phyloP scores from a whole-genome alignment of 78 protist species.

The Dictyostelium capitatum region DNA sequence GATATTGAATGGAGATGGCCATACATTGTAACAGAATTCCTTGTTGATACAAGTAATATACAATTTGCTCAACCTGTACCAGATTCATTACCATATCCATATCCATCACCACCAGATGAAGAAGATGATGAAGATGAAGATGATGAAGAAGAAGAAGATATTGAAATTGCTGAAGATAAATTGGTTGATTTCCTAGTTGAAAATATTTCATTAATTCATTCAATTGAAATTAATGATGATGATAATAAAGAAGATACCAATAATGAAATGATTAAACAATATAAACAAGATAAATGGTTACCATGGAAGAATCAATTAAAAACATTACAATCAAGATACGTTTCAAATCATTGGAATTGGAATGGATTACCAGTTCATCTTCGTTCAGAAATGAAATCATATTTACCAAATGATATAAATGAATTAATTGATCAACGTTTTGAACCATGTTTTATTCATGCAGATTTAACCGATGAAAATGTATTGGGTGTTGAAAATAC shows the following conservation, averaged over 20 bases:
- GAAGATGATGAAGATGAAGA: slow-evolving; percentile 32
- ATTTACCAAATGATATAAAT: slow-evolving; percentile 16
- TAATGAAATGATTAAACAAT: neutral
- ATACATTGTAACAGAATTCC: slow-evolving; percentile 36
- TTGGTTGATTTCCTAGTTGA: slow-evolving; percentile 16
- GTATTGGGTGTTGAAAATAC: slow-evolving; percentile 29
- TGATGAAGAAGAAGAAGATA: slow-evolving; percentile 41
- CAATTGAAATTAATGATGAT: neutral
- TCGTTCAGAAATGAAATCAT: neutral
- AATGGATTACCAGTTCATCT: slow-evolving; percentile 59
- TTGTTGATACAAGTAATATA: slow-evolving; percentile 28
- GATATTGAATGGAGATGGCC: slow-evolving; percentile 68
- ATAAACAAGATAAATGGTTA: slow-evolving; percentile 7
- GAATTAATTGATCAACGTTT: slow-evolving; percentile 5
- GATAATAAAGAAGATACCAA: neutral
- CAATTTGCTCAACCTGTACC: slow-evolving; percentile 67
- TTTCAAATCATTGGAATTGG: slow-evolving; percentile 68
- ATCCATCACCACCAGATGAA: slow-evolving; percentile 14
- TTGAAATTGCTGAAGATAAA: slow-evolving; percentile 16
- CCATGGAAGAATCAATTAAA: slow-evolving; percentile 29
- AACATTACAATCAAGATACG: neutral
- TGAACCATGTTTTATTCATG: slow-evolving; percentile 65
- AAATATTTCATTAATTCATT: neutral
- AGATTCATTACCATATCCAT: slow-evolving; percentile 61
- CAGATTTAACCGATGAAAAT: slow-evolving; percentile 72